These are phyloP conservation scores for Giardia muris DNA, from an alignment of 208 protist genomes.

Conservation along the genomic window DNA sequence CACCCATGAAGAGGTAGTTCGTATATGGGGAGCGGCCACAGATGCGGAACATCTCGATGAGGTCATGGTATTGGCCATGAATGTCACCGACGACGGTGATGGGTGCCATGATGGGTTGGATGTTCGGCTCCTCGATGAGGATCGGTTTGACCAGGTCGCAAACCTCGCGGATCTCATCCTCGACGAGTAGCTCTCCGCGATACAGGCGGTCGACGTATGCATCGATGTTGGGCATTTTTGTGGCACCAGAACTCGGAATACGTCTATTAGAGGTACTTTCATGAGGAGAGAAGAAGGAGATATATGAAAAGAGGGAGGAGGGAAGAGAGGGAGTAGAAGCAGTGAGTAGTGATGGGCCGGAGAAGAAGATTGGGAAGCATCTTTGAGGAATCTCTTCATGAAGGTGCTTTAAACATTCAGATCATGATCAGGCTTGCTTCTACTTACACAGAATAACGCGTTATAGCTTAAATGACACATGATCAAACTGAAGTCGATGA, in stretches of 20 bases:
- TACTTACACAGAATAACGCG: too few species aligned
- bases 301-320: too few species aligned
- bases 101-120: constrained; percentile 69
- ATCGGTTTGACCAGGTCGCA: constrained; percentile 67
- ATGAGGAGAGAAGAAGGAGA: too few species aligned
- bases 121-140: constrained; percentile 72
- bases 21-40: constrained; percentile 76
- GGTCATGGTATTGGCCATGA: constrained; percentile 85
- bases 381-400: too few species aligned
- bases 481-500: too few species aligned
- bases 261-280: too few species aligned
- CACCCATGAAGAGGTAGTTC: constrained; percentile 92
- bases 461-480: too few species aligned
- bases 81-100: constrained; percentile 78
- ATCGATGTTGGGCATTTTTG: constrained; percentile 42
- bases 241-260: not conserved
- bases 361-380: too few species aligned
- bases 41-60: constrained; percentile 87
- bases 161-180: constrained; percentile 41
- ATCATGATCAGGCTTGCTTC: too few species aligned
- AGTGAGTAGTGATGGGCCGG: too few species aligned
- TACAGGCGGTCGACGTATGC: constrained; percentile 49
- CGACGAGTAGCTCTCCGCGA: constrained; percentile 43
- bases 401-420: too few species aligned
- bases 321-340: too few species aligned